phyloP scores from a whole-genome alignment of 2,329 filamentous ascomycete species.

The Mycocentrospora acerina region DNA sequence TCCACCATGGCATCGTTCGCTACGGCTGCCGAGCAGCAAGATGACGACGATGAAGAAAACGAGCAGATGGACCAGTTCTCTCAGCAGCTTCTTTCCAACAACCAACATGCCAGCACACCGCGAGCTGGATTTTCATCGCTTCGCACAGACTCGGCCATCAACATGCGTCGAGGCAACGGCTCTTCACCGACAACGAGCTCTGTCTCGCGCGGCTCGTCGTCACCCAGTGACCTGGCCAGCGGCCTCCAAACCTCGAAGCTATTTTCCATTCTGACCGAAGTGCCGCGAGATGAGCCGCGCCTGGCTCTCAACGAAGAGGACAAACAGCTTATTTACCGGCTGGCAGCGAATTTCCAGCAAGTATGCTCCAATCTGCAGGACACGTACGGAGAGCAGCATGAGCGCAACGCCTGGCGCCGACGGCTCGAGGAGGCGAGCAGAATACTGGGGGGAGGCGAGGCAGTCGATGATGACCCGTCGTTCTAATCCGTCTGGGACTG shows the following conservation, averaged over 20 bases:
- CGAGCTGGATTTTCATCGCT: slow-evolving; percentile 20
- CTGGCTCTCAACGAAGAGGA: slow-evolving; percentile 54
- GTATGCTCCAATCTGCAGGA: slow-evolving; percentile 55
- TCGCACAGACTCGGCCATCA: slow-evolving; percentile 38
- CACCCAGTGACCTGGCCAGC: slow-evolving; percentile 31
- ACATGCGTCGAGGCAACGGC: slow-evolving; percentile 27
- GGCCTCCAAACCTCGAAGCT: slow-evolving; percentile 44
- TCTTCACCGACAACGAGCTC: slow-evolving; percentile 32
- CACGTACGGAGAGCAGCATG: slow-evolving; percentile 51
- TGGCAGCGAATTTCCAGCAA: slow-evolving; percentile 57
- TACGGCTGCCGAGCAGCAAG: slow-evolving; percentile 59
- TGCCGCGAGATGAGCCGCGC: slow-evolving; percentile 33
- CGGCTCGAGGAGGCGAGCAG: slow-evolving; percentile 73
- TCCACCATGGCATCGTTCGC: slow-evolving; percentile 65
- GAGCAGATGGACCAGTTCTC: slow-evolving; percentile 46
- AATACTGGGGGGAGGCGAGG: slow-evolving; percentile 67
- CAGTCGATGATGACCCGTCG: slow-evolving; percentile 37
- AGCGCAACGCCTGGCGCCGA: slow-evolving; percentile 66
- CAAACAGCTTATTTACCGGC: slow-evolving; percentile 53
- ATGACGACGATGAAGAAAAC: slow-evolving; percentile 41
- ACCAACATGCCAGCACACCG: slow-evolving; percentile 17
- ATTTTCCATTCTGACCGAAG: slow-evolving; percentile 46
- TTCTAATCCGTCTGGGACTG: slow-evolving; percentile 14
- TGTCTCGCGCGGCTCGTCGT: slow-evolving; percentile 29
- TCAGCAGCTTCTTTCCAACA: slow-evolving; percentile 30